Percentiles rank a stretch among this genome's conserved stretches.
These are phyloP conservation scores for Ogataea pini DNA, from an alignment of 805 yeast species.

Conservation along the genomic window DNA sequence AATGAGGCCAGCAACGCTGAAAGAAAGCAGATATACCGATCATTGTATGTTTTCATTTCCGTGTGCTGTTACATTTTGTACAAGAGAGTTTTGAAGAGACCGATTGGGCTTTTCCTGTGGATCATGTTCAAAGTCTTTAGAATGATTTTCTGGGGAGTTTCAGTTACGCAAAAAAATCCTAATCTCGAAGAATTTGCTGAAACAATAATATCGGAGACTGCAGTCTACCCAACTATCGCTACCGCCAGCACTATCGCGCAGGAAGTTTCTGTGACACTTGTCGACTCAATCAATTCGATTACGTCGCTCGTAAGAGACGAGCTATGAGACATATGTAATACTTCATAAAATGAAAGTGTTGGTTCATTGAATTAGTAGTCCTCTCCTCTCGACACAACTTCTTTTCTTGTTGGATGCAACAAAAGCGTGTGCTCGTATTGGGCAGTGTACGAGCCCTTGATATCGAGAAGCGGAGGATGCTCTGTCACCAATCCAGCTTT, in stretches of 20 bases:
- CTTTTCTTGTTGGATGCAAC: constrained; percentile 88
- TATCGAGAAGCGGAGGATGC: constrained; percentile 89
- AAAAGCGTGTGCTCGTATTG: constrained; percentile 94
- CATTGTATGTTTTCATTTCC: constrained; percentile 45
- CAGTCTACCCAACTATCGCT: not conserved
- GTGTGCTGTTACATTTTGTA: constrained; percentile 53
- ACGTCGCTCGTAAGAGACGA: constrained; percentile 14
- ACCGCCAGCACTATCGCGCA: not conserved
- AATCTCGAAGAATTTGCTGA: not conserved
- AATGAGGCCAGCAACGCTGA: constrained; percentile 54
- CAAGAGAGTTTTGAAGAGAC: constrained; percentile 47
- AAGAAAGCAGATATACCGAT: constrained; percentile 47
- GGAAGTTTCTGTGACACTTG: not conserved
- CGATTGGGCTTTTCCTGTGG: constrained; percentile 49
- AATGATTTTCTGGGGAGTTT: constrained; percentile 19
- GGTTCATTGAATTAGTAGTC: constrained; percentile 57
- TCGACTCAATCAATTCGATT: constrained; percentile 1
- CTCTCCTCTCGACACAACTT: constrained; percentile 92
- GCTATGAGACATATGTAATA: constrained; percentile 1
- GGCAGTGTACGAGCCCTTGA: constrained; percentile 86
- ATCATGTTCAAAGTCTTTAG: constrained; percentile 41
- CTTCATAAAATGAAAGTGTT: too few species aligned
- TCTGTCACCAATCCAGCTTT: constrained; percentile 87
- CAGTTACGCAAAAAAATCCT: constrained; percentile 8
- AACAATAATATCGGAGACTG: not conserved